Percentiles rank a stretch among this genome's conserved stretches.
These are phyloP conservation scores for Polygonum maritimum DNA, from an alignment of 148 eudicot genomes.

Conservation along the genomic window DNA sequence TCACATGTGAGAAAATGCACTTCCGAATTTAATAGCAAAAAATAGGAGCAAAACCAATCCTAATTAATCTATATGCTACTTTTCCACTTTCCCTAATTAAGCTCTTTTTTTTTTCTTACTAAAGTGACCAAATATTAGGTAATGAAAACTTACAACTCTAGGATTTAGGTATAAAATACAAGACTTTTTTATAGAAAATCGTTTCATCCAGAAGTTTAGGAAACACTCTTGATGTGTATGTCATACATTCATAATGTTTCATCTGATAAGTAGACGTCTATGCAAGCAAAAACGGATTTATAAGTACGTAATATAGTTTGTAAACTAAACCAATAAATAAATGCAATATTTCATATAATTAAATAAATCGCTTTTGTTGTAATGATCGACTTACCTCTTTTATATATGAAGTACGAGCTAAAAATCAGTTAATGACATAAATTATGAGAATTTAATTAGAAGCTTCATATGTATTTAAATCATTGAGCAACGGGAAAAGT, in stretches of 20 bases:
- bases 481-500: neutral
- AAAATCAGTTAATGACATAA: neutral
- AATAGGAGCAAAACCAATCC: neutral
- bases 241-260: no score
- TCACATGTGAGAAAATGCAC: neutral
- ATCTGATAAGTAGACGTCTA: neutral
- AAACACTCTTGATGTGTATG: no score
- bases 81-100: neutral
- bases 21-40: neutral
- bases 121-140: slow-evolving; percentile 8
- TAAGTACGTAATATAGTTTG: neutral
- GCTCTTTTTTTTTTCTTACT: neutral
- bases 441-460: neutral
- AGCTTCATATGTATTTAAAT: neutral
- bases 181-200: neutral
- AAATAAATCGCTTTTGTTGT: no score
- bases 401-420: no score
- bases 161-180: neutral
- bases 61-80: neutral
- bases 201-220: neutral
- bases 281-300: neutral
- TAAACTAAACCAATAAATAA: neutral
- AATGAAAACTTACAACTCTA: neutral
- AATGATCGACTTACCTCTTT: no score
- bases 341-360: no score